Percentiles rank a stretch among this genome's conserved stretches.
Conservation (phyloP, 2,329 filamentous ascomycete genomes). For the Trichoderma aggressivum region DNA sequence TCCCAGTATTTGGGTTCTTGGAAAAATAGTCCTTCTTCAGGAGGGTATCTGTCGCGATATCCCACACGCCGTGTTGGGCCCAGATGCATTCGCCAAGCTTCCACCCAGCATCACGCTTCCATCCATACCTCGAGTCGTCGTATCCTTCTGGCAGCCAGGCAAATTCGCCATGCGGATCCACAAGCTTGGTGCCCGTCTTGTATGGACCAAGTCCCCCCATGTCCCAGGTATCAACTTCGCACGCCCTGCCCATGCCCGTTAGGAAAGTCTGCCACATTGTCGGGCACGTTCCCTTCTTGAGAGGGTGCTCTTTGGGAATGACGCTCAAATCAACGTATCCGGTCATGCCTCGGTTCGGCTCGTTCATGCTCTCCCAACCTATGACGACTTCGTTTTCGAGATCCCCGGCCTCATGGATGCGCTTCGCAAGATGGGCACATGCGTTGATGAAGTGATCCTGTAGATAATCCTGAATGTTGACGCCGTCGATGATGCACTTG, state of each 20-base stretch:
- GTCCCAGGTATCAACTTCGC: conserved; percentile 87
- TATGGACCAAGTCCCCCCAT: conserved; percentile 92
- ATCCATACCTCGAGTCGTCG: conserved; percentile 85
- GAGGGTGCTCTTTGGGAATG: conserved; percentile 80
- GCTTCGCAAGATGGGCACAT: conserved; percentile 73
- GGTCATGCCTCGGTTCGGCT: conserved; percentile 85
- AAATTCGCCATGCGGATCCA: conserved; percentile 82
- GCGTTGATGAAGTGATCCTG: conserved; percentile 82
- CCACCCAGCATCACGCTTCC: conserved; percentile 84
- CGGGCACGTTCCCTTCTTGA: conserved; percentile 89
- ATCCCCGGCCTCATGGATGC: conserved; percentile 86
- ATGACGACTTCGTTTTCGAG: conserved; percentile 83
- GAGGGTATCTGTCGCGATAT: conserved; percentile 71
- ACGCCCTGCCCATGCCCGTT: conserved; percentile 84
- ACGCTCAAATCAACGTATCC: conserved; percentile 77
- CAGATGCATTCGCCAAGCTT: conserved; percentile 92
- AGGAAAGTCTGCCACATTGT: conserved; percentile 93
- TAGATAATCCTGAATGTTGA: conserved; percentile 95
- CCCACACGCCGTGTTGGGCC: conserved; percentile 97
- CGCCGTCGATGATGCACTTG: conserved; percentile 88
- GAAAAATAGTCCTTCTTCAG: conserved; percentile 85
- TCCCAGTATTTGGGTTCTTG: conserved; percentile 70
- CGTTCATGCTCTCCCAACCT: conserved; percentile 95
- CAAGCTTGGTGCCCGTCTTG: conserved; percentile 75
- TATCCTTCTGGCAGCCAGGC: conserved; percentile 83